These are phyloP conservation scores for Crithidia expoeki DNA, from an alignment of 208 protist species.

Conservation along the genomic window DNA sequence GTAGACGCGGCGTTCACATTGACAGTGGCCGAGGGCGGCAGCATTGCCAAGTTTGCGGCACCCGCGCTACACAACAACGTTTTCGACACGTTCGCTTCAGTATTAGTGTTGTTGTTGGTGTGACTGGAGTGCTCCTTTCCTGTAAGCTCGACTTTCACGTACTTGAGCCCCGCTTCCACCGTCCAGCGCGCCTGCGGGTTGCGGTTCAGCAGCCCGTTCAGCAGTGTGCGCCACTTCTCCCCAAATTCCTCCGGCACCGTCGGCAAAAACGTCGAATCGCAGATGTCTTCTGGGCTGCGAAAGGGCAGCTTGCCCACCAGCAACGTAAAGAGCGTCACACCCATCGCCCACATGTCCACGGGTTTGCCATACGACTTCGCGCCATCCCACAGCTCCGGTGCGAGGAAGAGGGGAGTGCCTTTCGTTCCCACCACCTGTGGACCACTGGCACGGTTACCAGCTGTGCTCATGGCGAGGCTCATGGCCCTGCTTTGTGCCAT, in stretches of 20 bases:
- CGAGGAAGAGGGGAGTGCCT: constrained; percentile 77
- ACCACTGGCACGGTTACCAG: constrained; percentile 33
- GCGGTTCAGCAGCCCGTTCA: constrained; percentile 76
- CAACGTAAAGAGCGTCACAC: constrained; percentile 87
- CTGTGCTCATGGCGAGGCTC: constrained; percentile 46
- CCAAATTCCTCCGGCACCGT: constrained; percentile 43
- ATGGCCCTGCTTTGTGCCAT: constrained; percentile 62
- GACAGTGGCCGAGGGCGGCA: too few species aligned
- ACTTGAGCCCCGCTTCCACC: constrained; percentile 29
- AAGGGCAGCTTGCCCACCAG: constrained; percentile 95
- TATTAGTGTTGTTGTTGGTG: background rate
- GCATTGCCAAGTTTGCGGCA: too few species aligned
- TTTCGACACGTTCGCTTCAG: background rate
- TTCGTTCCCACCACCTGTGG: constrained; percentile 57
- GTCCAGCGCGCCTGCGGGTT: constrained; percentile 61
- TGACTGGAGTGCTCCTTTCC: background rate
- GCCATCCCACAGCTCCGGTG: constrained; percentile 66
- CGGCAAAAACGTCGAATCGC: constrained; percentile 34
- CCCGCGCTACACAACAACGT: background rate
- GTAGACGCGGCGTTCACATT: too few species aligned
- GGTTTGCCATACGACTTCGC: constrained; percentile 72
- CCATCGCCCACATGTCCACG: constrained; percentile 88
- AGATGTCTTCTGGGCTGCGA: constrained; percentile 62
- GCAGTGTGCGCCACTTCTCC: constrained; percentile 48
- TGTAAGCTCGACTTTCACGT: constrained; percentile 19